Evolutionary conservation across 176 grass and related monocot genomes (phyloP), one percentile per base, ranked within the genome.

Genomic region (Poa annua): DNA sequence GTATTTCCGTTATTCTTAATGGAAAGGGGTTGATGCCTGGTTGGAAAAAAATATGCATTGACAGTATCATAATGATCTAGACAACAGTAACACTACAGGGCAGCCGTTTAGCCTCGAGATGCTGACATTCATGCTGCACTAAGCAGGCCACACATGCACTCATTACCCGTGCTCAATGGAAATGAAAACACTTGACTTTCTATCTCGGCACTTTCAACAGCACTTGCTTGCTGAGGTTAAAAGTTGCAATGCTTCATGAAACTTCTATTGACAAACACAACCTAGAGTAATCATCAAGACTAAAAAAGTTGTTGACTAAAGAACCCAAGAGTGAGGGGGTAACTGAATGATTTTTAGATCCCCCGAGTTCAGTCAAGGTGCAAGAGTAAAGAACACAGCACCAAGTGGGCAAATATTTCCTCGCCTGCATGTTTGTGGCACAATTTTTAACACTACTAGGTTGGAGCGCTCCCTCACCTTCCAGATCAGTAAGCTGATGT

Each of bases 401-500:
- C 32, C 88, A 87, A 87, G 60, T 87, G 80, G 80, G 80, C 75
- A 80, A 53, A 76, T 80, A 70, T 75, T 69, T 75, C 78, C 57
- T 80, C 67, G 73, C 22, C 2, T 57, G 62, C 49, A 79, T 86
- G 80, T 60, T 78, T 60, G 36, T 84, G 75, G 70, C 77, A 48
- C 66, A 52, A 68, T 68, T 80, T 80, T 1, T 41, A 74, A 12
- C 80, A 10, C 24, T 69, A 9, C 49, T 26, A 54, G 24, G 54
- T 75, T 33, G 76, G 74, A 67, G 36, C 29, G 54, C 48, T 81
- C 38, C 4, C 85, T 84, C 90, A 98, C 96, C 96, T 95, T 95
- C 96, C 93, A 98, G 74, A 98, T 88, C 48, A 95, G 77, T 90
- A 98, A 85, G 47, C 92, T 98, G 85, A 98, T 93, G 81, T 95